Conservation (phyloP, 805 yeast species). For the Schizosaccharomyces cryophilus region DNA sequence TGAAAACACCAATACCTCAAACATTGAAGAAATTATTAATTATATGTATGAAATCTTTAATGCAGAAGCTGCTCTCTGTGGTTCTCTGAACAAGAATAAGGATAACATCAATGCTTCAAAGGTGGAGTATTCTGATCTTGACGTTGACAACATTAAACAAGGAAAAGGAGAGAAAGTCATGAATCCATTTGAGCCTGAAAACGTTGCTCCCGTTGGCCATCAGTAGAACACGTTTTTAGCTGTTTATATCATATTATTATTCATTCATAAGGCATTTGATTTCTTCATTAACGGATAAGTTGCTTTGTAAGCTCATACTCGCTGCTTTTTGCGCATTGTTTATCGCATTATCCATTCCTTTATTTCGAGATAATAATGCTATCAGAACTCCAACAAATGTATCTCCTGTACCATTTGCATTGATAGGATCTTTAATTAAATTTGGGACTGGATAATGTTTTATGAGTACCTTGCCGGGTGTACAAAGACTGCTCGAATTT, state of each 20-base stretch:
- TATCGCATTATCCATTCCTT: conserved; percentile 9
- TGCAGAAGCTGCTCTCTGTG: not conserved
- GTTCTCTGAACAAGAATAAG: no score
- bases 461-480: not conserved
- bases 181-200: no score
- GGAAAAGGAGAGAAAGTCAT: no score
- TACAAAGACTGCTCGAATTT: not conserved
- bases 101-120: no score
- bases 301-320: conserved; percentile 13
- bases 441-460: not conserved
- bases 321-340: conserved; percentile 18
- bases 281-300: not conserved
- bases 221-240: not conserved
- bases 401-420: conserved; percentile 1
- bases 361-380: not conserved
- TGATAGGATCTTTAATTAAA: not conserved
- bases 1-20: not conserved
- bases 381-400: not conserved
- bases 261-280: not conserved
- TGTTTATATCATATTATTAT: not conserved
- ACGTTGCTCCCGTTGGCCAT: no score
- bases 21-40: not conserved
- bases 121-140: no score
- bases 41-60: not conserved
- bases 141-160: no score